phyloP scores from a whole-genome alignment of 805 yeast species.

The Ogataea allantospora region DNA sequence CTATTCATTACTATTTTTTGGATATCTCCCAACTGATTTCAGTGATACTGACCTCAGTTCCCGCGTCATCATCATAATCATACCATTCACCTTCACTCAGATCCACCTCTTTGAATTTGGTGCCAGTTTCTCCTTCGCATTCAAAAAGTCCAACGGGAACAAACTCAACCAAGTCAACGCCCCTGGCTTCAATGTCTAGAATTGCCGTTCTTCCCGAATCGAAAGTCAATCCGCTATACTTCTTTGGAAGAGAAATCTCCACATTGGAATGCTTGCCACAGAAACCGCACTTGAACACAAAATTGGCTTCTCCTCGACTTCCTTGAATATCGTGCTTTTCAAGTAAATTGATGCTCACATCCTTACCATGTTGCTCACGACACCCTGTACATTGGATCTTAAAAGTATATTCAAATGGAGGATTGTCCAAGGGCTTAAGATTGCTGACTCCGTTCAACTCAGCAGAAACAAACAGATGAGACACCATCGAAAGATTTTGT shows the following conservation, averaged over 20 bases:
- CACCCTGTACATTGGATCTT: conserved; percentile 74
- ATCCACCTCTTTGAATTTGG: conserved; percentile 63
- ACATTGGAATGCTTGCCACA: conserved; percentile 28
- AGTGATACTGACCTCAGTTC: conserved; percentile 76
- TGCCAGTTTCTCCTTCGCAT: conserved; percentile 47
- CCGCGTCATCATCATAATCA: conserved; percentile 87
- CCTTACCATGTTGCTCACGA: conserved; percentile 71
- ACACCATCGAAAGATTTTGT: conserved; percentile 21
- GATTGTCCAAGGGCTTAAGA: conserved; percentile 54
- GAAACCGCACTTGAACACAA: conserved; percentile 52
- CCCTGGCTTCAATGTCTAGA: conserved; percentile 80
- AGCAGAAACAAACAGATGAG: conserved; percentile 35
- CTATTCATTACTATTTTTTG: conserved; percentile 14
- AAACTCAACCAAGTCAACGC: conserved; percentile 70
- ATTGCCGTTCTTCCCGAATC: conserved; percentile 45
- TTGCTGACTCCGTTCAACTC: conserved; percentile 36
- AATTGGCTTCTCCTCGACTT: conserved; percentile 80
- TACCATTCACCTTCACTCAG: conserved; percentile 86
- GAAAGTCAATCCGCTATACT: conserved; percentile 29
- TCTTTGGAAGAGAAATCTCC: conserved; percentile 25
- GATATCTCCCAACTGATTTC: conserved; percentile 70
- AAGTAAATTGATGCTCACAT: conserved; percentile 62
- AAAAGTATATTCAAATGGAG: conserved; percentile 76
- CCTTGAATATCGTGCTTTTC: conserved; percentile 67
- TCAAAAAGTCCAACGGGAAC: conserved; percentile 60